Percentiles rank a stretch among this genome's conserved stretches.
These are phyloP conservation scores for Sphagnum magellanicum DNA, from an alignment of 228 moss, liverwort and hornwort genomes.

Conservation along the genomic window DNA sequence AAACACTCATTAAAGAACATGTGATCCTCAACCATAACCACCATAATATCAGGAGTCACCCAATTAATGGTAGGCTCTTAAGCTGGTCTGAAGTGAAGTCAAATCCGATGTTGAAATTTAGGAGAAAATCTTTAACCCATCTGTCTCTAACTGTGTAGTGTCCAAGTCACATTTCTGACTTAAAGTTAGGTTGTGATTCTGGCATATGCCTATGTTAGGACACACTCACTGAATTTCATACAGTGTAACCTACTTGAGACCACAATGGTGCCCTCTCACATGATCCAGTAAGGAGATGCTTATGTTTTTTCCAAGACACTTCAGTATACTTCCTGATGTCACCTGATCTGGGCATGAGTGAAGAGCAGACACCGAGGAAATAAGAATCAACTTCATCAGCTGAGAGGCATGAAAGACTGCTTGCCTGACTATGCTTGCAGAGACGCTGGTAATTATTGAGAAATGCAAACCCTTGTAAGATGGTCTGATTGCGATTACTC, in stretches of 20 bases:
- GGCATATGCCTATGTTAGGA: too few relatives aligned
- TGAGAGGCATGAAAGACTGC: neutral
- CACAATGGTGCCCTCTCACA: too few relatives aligned
- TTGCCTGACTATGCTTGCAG: slow-evolving; percentile 62
- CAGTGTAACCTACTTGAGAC: too few relatives aligned
- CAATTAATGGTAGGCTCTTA: too few relatives aligned
- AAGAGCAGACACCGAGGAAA: neutral
- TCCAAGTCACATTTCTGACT: too few relatives aligned
- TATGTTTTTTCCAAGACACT: neutral
- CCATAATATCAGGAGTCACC: too few relatives aligned
- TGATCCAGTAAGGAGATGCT: too few relatives aligned
- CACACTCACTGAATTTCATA: too few relatives aligned
- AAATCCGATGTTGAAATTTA: neutral
- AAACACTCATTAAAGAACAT: too few relatives aligned
- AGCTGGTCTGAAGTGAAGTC: neutral
- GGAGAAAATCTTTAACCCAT: neutral
- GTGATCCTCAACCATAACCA: too few relatives aligned
- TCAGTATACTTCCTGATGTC: neutral
- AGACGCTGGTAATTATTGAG: slow-evolving; percentile 79
- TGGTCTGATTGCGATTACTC: slow-evolving; percentile 89
- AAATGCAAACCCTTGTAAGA: slow-evolving; percentile 93
- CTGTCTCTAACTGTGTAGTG: too few relatives aligned
- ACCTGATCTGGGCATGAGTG: neutral
- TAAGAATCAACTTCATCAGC: neutral
- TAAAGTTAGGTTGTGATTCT: too few relatives aligned